Base-by-base conservation (phyloP, 2,329 filamentous ascomycete species). In the Pezicula radicicola region DNA sequence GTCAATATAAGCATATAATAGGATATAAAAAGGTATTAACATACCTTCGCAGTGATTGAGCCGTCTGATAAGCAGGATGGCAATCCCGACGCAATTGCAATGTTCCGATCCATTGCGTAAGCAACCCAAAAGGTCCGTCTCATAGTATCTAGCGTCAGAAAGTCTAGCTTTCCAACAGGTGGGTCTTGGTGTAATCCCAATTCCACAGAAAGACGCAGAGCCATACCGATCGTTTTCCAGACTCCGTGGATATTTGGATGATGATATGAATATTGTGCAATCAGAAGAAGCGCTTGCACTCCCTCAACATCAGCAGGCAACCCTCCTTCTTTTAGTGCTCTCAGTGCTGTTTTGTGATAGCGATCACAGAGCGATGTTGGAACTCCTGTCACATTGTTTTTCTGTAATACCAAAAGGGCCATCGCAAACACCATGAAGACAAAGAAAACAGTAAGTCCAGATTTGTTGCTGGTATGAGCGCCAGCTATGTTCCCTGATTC, bases 51-150 rank as follows among this genome's bases (percentile, higher is more conserved):
- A 16, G 49, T 47, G 19, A 55, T 55, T 13, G 46, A 30, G 6
- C 46, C 45, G 36, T 55, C 53, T 6, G 53, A 43, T 19, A 55
- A 25, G 10, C 28, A 45, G 27, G 39, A 49, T 19, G 53, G 53
- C 27, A 21, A 42, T 10, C 25, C 16, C 16, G 49, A 15, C 1
- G 36, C 15, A 6, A 33, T 52, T 21, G 27, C 16, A 4, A 55
- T 9, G 4, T 25, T 52, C 21, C 53, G 25, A 51, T 55, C 53
- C 53, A 55, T 52, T 6, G 45, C 16, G 28, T 55, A 55, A 9
- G 53, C 53, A 15, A 50, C 53, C 53, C 53, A 55, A 30, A 55
- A 55, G n/a, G 37, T 39, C 33, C 49, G 45, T 15, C 53, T 40
- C 28, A 48, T 48, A 10, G 40, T 52, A 43, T 55, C 53, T 18